Evolutionary conservation across 495 filamentous ascomycete species (phyloP), one percentile per base, ranked within the genome.

Genomic region (Penicillium verhagenii): DNA sequence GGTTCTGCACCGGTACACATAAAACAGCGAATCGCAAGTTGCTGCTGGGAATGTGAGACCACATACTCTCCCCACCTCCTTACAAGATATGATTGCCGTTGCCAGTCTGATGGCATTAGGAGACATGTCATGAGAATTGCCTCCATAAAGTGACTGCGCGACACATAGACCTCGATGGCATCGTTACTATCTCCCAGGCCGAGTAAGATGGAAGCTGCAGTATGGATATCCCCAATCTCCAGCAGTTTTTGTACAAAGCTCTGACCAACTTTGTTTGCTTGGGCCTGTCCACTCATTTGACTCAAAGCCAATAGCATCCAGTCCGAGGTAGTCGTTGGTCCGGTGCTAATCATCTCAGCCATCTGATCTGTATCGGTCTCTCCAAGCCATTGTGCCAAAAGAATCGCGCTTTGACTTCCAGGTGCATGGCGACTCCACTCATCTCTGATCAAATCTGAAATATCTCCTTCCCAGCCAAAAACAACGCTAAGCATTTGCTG

Each of bases 231-330:
- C 37, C 91, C 91, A 59, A 86, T 86, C 66, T 96, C 91, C 7
- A 97, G 77, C 4, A 97, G 73, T 52, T 92, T 86, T 75, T 96
- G 91, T 19, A 96, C 92, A 68, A 96, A 96, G 9, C 91, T 89
- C 47, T 95, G 88, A 18, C 89, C 92, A 48, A 97, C 86, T 64
- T 92, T 94, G 59, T 94, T 89, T 60, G 92, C 89, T 6, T 91
- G 91, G 11, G 86, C 83, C 51, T 87, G 79, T 1, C 87, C 84
- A 47, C 74, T 85, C 78, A 97, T 96, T 25, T 88, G 86, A 64
- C 90, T 97, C 47, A 98, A 75, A 13, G 94, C 94, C 6, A 98
- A 76, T 54, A 97, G 78, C 92, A 98, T 96, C 95, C 94, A 98
- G 69, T 97, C 95, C 1, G 86, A 87, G 1, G 88, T 87, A 35